Evolutionary conservation across 1,284 basidiomycete genomes (phyloP).

Genomic region (Cryptococcus hybrid): DNA sequence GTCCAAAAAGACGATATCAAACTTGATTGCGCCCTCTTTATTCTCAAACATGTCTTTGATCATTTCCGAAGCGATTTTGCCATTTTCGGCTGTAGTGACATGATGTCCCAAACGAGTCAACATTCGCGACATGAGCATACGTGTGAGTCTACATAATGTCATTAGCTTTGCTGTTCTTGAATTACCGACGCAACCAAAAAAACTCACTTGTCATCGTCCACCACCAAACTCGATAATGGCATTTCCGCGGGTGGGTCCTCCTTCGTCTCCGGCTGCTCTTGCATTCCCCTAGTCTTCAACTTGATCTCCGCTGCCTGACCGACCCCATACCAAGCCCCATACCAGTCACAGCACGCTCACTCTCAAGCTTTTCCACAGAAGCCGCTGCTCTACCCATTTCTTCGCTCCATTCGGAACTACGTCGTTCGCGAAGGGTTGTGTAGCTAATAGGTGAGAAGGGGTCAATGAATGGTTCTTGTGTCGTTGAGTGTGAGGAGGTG

Average conservation of each 20-base stretch:
- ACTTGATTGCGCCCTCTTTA: conserved; percentile 47
- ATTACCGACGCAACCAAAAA: neutral
- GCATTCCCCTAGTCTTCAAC: neutral
- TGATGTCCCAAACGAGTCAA: conserved; percentile 72
- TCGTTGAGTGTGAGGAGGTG: conserved; percentile 6
- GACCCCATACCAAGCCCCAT: neutral
- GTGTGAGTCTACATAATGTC: conserved; percentile 60
- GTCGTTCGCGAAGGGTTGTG: conserved; percentile 1
- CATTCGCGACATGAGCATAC: conserved; percentile 77
- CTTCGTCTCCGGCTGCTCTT: neutral
- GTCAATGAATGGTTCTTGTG: conserved; percentile 13
- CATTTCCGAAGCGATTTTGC: conserved; percentile 72
- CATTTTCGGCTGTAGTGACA: conserved; percentile 83
- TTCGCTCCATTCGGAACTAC: conserved; percentile 17
- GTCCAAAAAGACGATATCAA: conserved; percentile 75
- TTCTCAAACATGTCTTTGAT: conserved; percentile 49
- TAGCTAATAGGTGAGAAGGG: conserved; percentile 10
- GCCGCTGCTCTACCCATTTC: conserved; percentile 1
- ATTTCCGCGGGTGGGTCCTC: conserved; percentile 11
- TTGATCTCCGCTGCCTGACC: neutral
- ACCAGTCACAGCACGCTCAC: neutral
- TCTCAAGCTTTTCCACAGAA: neutral
- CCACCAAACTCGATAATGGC: conserved; percentile 45
- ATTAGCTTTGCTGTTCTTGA: neutral
- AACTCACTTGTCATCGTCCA: conserved; percentile 51